Evolutionary conservation across 1,139 yeast species (phyloP), one percentile per base, ranked within the genome.

Genomic region (Candida sanyaensis): DNA sequence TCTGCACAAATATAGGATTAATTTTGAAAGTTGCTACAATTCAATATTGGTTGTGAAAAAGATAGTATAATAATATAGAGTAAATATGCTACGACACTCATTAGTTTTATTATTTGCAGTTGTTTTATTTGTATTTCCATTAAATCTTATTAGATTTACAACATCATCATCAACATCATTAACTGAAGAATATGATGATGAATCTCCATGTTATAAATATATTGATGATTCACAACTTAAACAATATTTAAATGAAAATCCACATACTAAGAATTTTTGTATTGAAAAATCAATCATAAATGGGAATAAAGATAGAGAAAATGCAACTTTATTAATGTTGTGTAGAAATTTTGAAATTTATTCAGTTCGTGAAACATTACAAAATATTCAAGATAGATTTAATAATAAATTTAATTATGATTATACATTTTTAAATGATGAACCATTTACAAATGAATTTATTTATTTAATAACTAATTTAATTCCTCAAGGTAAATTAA

Each of bases 291-390:
- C 42, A 4, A n/a, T 24, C 9, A n/a, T n/a, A n/a, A 11, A 34
- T 10, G 43, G 44, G 21, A 13, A 13, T 5, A 30, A 41, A 21
- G 33, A 29, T 8, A 51, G 56, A 42, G 60, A 55, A 43, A 59
- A 59, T 45, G 95, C 93, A 4, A 83, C 92, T 0, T 81, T 89
- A 57, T 83, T 88, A 48, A 79, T 91, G 8, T 67, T 90, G 48
- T 92, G 88, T 36, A 74, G 95, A 54, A 88, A 89, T 63, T 62
- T 71, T 11, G 96, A 90, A 55, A 62, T 88, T 31, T 73, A 74
- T 62, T 78, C 74, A 6, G 66, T 88, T 47, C 63, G 85, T 13
- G 75, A 72, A 44, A 81, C 95, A 5, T 81, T 89, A 41, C 76
- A 80, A 47, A 73, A 79, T 44, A 78, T 88, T 33, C 92, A 89